Conservation (phyloP, 2,329 filamentous ascomycete species). For the Parastagonospora nodorum region DNA sequence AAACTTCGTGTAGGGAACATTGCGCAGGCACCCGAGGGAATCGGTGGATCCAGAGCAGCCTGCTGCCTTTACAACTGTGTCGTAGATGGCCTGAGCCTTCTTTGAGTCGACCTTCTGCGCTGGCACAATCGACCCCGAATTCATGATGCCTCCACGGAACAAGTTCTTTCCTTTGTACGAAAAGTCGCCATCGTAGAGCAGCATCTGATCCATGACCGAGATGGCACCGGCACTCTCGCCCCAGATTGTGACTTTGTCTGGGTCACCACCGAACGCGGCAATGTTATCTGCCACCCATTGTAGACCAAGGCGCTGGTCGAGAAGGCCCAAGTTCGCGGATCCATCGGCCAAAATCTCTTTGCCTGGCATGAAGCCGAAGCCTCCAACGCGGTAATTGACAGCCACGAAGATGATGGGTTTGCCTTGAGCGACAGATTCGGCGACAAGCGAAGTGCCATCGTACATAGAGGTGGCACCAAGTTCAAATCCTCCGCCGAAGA, state of each 20-base stretch:
- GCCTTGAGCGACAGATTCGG: slow-evolving; percentile 51
- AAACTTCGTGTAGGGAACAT: slow-evolving; percentile 52
- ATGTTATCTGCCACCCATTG: slow-evolving; percentile 82
- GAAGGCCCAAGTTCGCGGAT: slow-evolving; percentile 70
- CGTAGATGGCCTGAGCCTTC: slow-evolving; percentile 65
- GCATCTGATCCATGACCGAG: slow-evolving; percentile 77
- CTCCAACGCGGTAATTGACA: slow-evolving; percentile 77
- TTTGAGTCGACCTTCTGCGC: slow-evolving; percentile 63
- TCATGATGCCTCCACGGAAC: slow-evolving; percentile 80
- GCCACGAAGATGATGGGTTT: slow-evolving; percentile 76
- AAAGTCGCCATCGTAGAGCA: slow-evolving; percentile 72
- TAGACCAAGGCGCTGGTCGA: slow-evolving; percentile 74
- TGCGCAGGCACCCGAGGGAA: slow-evolving; percentile 56
- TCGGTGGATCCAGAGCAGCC: slow-evolving; percentile 51
- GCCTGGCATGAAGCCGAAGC: slow-evolving; percentile 75
- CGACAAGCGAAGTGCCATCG: slow-evolving; percentile 48
- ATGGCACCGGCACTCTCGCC: slow-evolving; percentile 66
- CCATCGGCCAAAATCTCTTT: slow-evolving; percentile 70
- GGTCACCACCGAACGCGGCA: slow-evolving; percentile 76
- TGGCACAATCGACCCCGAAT: slow-evolving; percentile 46
- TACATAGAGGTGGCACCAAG: slow-evolving; percentile 47
- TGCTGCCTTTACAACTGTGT: slow-evolving; percentile 57
- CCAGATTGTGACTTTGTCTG: slow-evolving; percentile 78
- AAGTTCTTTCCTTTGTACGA: slow-evolving; percentile 75
- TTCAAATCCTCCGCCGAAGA: slow-evolving; percentile 52